Conservation (phyloP, 2,329 filamentous ascomycete genomes). For the Cercospora janseana region DNA sequence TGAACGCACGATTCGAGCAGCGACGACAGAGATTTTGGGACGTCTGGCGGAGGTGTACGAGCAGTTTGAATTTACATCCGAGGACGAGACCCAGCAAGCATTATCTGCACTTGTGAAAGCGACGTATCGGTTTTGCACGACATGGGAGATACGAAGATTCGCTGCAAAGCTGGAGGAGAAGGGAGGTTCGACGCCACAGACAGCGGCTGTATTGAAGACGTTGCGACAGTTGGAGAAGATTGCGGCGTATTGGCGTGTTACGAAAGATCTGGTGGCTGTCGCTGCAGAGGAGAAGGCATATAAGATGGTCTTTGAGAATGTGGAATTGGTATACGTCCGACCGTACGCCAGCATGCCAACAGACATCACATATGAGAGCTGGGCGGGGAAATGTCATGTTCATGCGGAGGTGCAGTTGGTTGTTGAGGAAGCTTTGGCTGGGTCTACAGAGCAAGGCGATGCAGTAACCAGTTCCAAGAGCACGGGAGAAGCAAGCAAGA, state of each 20-base stretch:
- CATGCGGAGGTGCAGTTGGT: conserved; percentile 20
- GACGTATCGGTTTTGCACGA: conserved; percentile 11
- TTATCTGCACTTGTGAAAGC: conserved; percentile 7
- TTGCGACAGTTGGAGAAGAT: conserved; percentile 20
- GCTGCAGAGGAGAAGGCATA: conserved; percentile 3
- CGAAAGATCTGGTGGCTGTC: conserved; percentile 2
- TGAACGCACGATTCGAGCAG: conserved; percentile 6
- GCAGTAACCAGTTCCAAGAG: background rate
- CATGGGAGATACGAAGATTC: background rate
- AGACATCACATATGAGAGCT: conserved; percentile 16
- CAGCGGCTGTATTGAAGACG: conserved; percentile 20
- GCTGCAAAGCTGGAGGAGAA: conserved; percentile 9
- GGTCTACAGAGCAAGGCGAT: background rate
- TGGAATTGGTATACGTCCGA: conserved; percentile 10
- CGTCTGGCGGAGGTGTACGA: conserved; percentile 1
- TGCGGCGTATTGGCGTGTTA: conserved; percentile 18
- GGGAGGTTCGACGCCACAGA: conserved; percentile 14
- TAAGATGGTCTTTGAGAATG: background rate
- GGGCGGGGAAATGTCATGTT: conserved; percentile 20
- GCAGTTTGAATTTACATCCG: conserved; percentile 5
- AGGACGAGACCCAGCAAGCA: background rate
- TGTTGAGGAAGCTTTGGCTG: conserved; percentile 9
- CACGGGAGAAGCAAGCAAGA: background rate
- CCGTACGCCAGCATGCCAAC: conserved; percentile 15
- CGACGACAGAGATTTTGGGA: background rate